These are phyloP conservation scores for slime mould (Dictyostelium discoideum) DNA, from an alignment of 78 protist genomes.

Conservation along the genomic window DNA sequence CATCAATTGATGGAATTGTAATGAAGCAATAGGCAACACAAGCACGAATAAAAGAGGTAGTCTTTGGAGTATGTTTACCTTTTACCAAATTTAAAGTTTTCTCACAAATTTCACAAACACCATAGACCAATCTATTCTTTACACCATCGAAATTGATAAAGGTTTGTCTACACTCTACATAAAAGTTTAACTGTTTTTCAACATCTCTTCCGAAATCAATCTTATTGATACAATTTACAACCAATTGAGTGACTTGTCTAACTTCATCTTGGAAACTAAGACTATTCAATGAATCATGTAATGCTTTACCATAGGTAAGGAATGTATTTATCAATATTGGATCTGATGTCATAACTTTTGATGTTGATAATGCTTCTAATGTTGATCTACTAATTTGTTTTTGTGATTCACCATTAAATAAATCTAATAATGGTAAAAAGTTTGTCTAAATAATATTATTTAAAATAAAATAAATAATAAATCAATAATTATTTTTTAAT, in stretches of 20 bases:
- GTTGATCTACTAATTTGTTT: slow-evolving; percentile 74
- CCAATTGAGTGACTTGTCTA: slow-evolving; percentile 81
- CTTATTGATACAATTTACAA: slow-evolving; percentile 70
- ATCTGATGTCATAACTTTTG: slow-evolving; percentile 67
- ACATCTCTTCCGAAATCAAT: slow-evolving; percentile 86
- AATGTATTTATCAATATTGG: slow-evolving; percentile 79
- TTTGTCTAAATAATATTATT: slow-evolving; percentile 33
- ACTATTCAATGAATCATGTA: slow-evolving; percentile 89
- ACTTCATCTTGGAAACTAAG: slow-evolving; percentile 85
- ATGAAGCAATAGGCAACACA: slow-evolving; percentile 88
- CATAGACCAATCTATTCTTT: slow-evolving; percentile 64
- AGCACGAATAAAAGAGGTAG: slow-evolving; percentile 87
- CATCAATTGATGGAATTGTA: slow-evolving; percentile 91
- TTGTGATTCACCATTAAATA: slow-evolving; percentile 84
- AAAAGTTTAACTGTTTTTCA: slow-evolving; percentile 89
- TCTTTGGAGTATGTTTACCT: slow-evolving; percentile 87
- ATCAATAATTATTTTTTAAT: not conserved
- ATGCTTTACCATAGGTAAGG: slow-evolving; percentile 77
- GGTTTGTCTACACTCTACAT: slow-evolving; percentile 87
- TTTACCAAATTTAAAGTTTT: slow-evolving; percentile 39
- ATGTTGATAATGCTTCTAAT: slow-evolving; percentile 74
- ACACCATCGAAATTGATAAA: slow-evolving; percentile 89
- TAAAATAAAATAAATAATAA: not conserved
- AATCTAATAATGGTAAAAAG: slow-evolving; percentile 88
- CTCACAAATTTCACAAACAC: slow-evolving; percentile 73